Evolutionary conservation across 2,329 filamentous ascomycete genomes (phyloP), one percentile per base, ranked within the genome.

Genomic region (Sarocladium strictum): DNA sequence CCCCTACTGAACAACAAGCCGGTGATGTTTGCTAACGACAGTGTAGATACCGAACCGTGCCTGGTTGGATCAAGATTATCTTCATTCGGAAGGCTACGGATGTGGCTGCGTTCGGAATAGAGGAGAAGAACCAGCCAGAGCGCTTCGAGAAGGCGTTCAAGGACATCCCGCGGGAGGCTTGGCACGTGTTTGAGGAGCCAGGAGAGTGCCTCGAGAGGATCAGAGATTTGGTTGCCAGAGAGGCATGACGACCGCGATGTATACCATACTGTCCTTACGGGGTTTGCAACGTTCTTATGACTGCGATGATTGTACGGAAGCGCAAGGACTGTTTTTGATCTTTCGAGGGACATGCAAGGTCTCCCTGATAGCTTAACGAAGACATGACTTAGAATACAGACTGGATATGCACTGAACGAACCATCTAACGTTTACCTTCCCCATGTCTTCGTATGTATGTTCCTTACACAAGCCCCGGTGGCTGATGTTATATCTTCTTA

Each of bases 101-200:
- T 58, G 81, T 94, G 23, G 83, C 85, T 0, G 80, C 79, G 2
- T 63, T 84, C 11, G 82, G 86, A 29, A 87, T 93, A 69, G 76
- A 86, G 32, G 81, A 87, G 62, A 89, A 88, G 70, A 90, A 90
- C 62, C 84, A 86, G 63, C 77, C 82, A 0, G 78, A 83, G 60
- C 77, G 94, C 27, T 97, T 97, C 63, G 84, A 91, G 65, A 81
- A 84, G 63, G 93, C 93, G 0, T 97, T 97, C 67, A 76, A 85
- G 60, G 84, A 78, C 38, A 76, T 97, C 9, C 89, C 91, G 0
- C 76, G 72, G 41, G 72, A 79, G 24, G 69, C 84, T 0, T 97
- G 93, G 92, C 82, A 85, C 64, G 85, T 96, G 0, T 97, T 96
- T 67, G 83, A 90, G 56, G 79, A 90, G 26, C 84, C 93, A 0